Base-by-base conservation (phyloP, 352 stramenopile genomes). In the Globisporangium sylvaticum region DNA sequence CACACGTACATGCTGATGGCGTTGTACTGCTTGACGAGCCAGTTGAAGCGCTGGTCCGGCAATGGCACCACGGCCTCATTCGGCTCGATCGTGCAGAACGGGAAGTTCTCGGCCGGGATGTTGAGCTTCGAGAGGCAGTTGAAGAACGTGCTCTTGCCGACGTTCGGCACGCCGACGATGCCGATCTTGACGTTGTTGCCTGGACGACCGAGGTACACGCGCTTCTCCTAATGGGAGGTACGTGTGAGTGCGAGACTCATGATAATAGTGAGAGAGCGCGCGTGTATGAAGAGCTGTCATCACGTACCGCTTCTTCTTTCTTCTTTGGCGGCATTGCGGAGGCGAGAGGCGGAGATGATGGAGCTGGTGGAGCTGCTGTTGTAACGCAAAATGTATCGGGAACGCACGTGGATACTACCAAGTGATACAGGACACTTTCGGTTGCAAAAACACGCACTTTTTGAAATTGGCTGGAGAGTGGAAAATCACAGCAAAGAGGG, bases 131-230 rank as follows among this genome's bases (percentile, higher is more conserved):
- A 97, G 66, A 99, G 72, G 34, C 96, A 97, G 89, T 99, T 99
- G 87, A 99, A 99, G 54, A 99, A 93, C 24, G 97, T 99, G 27
- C 87, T 98, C 82, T 99, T 99, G 73, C 98, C 98, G 31, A 99
- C 98, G 83, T 99, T 99, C 20, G 98, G 98, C 20, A 99, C 78
- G 46, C 97, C 97, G 59, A 99, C 97, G 65, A 99, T 99, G 53
- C 97, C 97, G 66, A 98, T 99, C 83, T 99, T 98, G 57, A 99
- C 91, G 70, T 98, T 99, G 83, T 95, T 95, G 55, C 81, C 80
- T 15, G 88, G 88, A 24, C 88, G 88, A 50, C 88, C 88, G 59
- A 96, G 80, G 77, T 96, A 96, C 70, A 88, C 81, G 59, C 77
- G 79, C 58, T 79, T 79, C 32, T 76, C 65, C 78, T 88, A 42